Conservation (phyloP, 192 early-diverging fungal species). For the Piromyces finnis region DNA sequence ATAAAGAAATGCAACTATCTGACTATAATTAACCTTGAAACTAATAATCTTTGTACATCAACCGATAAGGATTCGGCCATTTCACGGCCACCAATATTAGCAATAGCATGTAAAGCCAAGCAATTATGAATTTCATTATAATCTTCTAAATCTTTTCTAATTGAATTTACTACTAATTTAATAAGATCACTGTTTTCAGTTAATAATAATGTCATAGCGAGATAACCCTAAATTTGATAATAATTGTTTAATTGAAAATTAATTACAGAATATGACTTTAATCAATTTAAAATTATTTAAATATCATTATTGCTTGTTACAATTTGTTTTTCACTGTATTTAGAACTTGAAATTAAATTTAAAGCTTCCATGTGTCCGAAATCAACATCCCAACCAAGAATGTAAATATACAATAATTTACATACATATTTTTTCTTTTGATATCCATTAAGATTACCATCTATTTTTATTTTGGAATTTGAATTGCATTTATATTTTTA, state of each 20-base stretch:
- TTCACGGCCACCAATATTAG: constrained; percentile 85
- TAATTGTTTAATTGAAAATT: neutral
- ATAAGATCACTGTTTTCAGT: constrained; percentile 70
- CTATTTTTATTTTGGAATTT: constrained; percentile 17
- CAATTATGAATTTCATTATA: constrained; percentile 72
- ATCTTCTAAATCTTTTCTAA: constrained; percentile 74
- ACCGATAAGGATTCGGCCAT: constrained; percentile 70
- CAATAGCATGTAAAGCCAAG: constrained; percentile 83
- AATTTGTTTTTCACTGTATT: constrained; percentile 98
- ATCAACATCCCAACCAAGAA: constrained; percentile 95
- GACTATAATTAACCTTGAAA: constrained; percentile 70
- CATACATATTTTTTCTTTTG: constrained; percentile 99
- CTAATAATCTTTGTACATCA: constrained; percentile 70
- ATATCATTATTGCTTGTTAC: constrained; percentile 19
- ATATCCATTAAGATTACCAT: constrained; percentile 82
- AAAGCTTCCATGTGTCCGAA: constrained; percentile 97
- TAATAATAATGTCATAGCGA: constrained; percentile 83
- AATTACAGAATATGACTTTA: too few relatives aligned
- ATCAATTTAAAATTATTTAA: too few relatives aligned
- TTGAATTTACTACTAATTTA: constrained; percentile 67
- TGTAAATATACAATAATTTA: constrained; percentile 98
- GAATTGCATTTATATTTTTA: neutral
- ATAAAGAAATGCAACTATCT: too few relatives aligned
- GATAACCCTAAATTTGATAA: constrained; percentile 56
- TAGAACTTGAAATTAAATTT: constrained; percentile 67